phyloP scores from a whole-genome alignment of 2,329 filamentous ascomycete species.

The Microcyclosporella mali region DNA sequence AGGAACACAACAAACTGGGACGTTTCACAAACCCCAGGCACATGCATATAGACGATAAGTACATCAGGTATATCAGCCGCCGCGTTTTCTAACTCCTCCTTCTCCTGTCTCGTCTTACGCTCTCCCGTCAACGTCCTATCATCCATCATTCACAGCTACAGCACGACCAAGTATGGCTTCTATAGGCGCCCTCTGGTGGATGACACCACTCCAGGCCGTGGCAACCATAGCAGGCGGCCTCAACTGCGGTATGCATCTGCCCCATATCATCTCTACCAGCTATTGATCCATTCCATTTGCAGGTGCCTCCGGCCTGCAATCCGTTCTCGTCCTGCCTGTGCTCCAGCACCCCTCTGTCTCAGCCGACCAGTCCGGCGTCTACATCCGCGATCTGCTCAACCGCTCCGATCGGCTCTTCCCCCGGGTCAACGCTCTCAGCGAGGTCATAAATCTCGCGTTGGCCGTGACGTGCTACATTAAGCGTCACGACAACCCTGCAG shows the following conservation, averaged over 20 bases:
- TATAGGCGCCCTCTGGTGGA: slow-evolving; percentile 21
- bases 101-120: too few species aligned
- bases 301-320: slow-evolving; percentile 30
- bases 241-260: slow-evolving; percentile 24
- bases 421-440: slow-evolving; percentile 26
- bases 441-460: slow-evolving; percentile 27
- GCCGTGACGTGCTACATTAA: slow-evolving; percentile 23
- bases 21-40: too few species aligned
- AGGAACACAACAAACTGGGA: too few species aligned
- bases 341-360: slow-evolving; percentile 22
- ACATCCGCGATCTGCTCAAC: slow-evolving; percentile 26
- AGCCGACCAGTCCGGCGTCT: slow-evolving; percentile 22
- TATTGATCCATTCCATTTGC: slow-evolving; percentile 4
- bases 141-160: background rate
- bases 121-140: too few species aligned
- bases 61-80: too few species aligned
- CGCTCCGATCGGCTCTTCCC: slow-evolving; percentile 30
- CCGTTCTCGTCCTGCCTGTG: slow-evolving; percentile 29
- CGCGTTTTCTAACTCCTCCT: too few species aligned
- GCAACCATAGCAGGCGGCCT: slow-evolving; percentile 25
- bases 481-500: slow-evolving; percentile 17
- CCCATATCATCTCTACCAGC: background rate
- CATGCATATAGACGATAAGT: too few species aligned
- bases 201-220: slow-evolving; percentile 28
- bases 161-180: background rate